Evolutionary conservation across 768 basidiomycete genomes (phyloP), one percentile per base, ranked within the genome.

Genomic region (Psilocybe sp.): DNA sequence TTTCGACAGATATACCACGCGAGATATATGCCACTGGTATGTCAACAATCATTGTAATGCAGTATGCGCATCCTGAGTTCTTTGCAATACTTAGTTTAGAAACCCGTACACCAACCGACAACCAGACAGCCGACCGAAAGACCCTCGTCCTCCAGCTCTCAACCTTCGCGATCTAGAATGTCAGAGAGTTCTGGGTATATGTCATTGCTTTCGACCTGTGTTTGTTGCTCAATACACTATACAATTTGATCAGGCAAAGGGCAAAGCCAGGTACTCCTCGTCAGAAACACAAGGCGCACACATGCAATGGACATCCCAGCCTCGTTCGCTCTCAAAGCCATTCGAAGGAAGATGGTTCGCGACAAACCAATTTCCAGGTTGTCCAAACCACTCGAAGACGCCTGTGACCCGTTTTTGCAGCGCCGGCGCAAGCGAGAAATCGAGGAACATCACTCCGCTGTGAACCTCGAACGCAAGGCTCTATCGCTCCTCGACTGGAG

Each of bases 401-500:
- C 3, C 23, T 28, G 23, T 28, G 23, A 28, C 23, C 23, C 23
- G 23, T 28, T 28, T 28, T 7, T 28, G 23, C 23, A 4, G 23
- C 23, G 23, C 23, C 23, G 23, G 23, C 23, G 23, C 23, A 28
- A 28, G 23, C 23, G 23, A 28, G 23, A 28, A 8, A 15, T 34
- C 34, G 36, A 46, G 32, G 15, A 41, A 32, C 51, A 63, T 31
- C 57, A 64, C 19, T 49, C 52, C 1, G 62, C 64, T 6, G 71
- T 72, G 34, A 62, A 77, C 50, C 49, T 57, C 4, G 83, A 84
- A 64, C 70, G 75, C 28, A 57, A 57, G 14, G 52, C 57, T 13
- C 73, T 84, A 9, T 58, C 60, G 13, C 51, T 55, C 40, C 63
- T 84, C 16, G 69, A 70, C 4, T 84, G 82, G 82, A 75, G 71